A percentile compares a stretch with the other conserved stretches of the same genome.
Evolutionary conservation across 139 green algal genomes (phyloP).

Genomic region (Micractinium sp.): DNA sequence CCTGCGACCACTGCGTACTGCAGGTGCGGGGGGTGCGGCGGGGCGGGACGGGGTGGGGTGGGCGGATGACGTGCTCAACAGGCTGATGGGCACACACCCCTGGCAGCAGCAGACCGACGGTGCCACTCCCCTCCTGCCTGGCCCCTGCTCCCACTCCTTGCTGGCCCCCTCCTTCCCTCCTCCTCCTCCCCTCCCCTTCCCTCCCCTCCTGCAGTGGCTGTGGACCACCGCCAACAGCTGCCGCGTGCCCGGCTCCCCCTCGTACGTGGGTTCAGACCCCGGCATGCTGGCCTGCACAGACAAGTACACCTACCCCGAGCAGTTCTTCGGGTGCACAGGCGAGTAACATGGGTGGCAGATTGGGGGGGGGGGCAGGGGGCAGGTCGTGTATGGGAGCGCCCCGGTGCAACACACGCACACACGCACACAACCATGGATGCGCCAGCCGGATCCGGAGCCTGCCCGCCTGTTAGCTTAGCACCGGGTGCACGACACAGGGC

Average conservation of each 20-base stretch:
- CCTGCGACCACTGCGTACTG: constrained; percentile 19
- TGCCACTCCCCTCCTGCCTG: not conserved
- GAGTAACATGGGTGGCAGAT: not conserved
- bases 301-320: not conserved
- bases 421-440: no score
- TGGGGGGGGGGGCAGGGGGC: not conserved
- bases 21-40: not conserved
- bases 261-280: not conserved
- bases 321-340: not conserved
- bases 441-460: no score
- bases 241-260: constrained; percentile 2
- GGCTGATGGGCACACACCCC: not conserved
- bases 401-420: no score
- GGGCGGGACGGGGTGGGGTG: not conserved
- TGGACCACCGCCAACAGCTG: constrained; percentile 31
- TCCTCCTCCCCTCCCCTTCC: no score
- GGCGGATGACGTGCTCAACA: not conserved
- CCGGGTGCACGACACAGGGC: no score
- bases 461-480: no score
- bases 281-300: constrained; percentile 9
- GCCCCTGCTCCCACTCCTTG: not conserved
- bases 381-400: not conserved
- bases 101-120: not conserved
- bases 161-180: no score
- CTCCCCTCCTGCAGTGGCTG: not conserved